A percentile compares a stretch with the other conserved stretches of the same genome.
Evolutionary conservation across 2,329 filamentous ascomycete species (phyloP).

Genomic region (Hymenoscyphus fraxineus): DNA sequence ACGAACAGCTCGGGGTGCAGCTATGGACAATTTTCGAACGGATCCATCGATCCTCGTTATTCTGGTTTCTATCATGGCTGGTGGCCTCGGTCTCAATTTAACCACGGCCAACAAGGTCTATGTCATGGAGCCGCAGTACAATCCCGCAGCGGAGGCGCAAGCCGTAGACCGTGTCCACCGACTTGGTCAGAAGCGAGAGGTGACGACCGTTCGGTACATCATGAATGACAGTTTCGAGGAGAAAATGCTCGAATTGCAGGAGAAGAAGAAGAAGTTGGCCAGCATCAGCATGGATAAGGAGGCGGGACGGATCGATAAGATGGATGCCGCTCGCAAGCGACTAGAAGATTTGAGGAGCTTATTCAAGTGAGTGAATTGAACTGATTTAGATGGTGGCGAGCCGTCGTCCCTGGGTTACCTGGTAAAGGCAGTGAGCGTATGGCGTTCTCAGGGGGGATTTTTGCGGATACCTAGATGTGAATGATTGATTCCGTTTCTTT

Average conservation of each 20-base stretch:
- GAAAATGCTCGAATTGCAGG: slow-evolving; percentile 84
- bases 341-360: slow-evolving; percentile 58
- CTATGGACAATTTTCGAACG: slow-evolving; percentile 74
- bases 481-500: neutral
- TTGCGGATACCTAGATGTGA: neutral
- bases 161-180: slow-evolving; percentile 91
- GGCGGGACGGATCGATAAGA: slow-evolving; percentile 31
- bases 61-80: slow-evolving; percentile 87
- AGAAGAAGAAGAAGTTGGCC: slow-evolving; percentile 88
- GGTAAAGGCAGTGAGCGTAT: neutral
- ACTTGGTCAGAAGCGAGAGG: slow-evolving; percentile 82
- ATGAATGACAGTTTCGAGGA: slow-evolving; percentile 92
- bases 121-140: slow-evolving; percentile 98
- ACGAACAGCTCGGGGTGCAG: slow-evolving; percentile 66
- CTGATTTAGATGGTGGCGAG: neutral
- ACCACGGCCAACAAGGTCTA: slow-evolving; percentile 84
- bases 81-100: slow-evolving; percentile 86
- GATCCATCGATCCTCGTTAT: slow-evolving; percentile 72
- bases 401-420: too few relatives aligned
- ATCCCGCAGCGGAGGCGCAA: slow-evolving; percentile 90
- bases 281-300: slow-evolving; percentile 74
- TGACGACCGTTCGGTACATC: slow-evolving; percentile 82
- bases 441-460: neutral
- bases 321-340: slow-evolving; percentile 35
- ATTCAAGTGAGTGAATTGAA: slow-evolving; percentile 39